Evolutionary conservation across 2,329 filamentous ascomycete genomes (phyloP).

Genomic region (Nigrospora oryzae): DNA sequence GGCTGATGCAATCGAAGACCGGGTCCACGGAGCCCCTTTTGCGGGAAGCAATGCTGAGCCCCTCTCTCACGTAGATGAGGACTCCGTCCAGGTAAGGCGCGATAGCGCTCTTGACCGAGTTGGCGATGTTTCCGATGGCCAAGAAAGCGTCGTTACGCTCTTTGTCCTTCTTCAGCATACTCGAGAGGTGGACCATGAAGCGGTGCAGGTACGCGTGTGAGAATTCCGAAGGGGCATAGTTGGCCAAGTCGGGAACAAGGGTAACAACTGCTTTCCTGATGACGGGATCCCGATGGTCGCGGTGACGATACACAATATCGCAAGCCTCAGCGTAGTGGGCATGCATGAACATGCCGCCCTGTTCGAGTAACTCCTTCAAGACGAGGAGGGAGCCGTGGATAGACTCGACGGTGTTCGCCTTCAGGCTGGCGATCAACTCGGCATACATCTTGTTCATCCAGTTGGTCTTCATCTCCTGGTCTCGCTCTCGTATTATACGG

Average conservation of each 20-base stretch:
- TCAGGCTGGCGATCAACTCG: constrained; percentile 73
- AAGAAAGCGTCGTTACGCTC: constrained; percentile 91
- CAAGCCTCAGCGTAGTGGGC: constrained; percentile 86
- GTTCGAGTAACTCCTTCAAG: constrained; percentile 83
- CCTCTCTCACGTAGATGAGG: constrained; percentile 86
- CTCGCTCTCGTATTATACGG: constrained; percentile 88
- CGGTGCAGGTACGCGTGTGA: constrained; percentile 80
- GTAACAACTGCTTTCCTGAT: constrained; percentile 85
- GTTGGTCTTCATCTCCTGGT: constrained; percentile 74
- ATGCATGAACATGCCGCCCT: constrained; percentile 99
- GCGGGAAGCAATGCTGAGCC: constrained; percentile 70
- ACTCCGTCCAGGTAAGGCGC: constrained; percentile 93
- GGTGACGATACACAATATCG: constrained; percentile 85
- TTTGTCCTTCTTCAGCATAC: constrained; percentile 89
- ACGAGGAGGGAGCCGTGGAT: constrained; percentile 92
- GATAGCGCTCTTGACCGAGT: constrained; percentile 91
- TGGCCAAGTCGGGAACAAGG: constrained; percentile 86
- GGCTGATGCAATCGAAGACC: constrained; percentile 96
- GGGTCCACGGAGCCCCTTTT: constrained; percentile 61
- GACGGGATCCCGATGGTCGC: constrained; percentile 82
- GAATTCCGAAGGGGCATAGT: constrained; percentile 87
- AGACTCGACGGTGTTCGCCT: constrained; percentile 72
- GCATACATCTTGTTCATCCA: constrained; percentile 91
- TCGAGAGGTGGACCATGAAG: constrained; percentile 94
- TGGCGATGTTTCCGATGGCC: constrained; percentile 92